Evolutionary conservation across 1,139 yeast genomes (phyloP), one percentile per base, ranked within the genome.

Genomic region (Nakaseomyces delphensis): DNA sequence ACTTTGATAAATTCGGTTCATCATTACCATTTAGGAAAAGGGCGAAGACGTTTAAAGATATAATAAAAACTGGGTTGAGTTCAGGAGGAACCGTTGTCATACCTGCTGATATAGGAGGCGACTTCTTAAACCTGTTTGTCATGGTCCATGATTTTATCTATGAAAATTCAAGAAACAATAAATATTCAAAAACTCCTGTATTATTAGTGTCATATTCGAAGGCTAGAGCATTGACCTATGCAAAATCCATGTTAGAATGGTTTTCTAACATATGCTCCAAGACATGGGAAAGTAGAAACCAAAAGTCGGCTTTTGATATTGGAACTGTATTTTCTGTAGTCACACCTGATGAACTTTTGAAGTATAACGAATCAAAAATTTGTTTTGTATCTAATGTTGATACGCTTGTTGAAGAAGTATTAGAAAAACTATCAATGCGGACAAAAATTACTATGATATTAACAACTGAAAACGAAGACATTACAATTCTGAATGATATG

Each of bases 211-310:
- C 95, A 3, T 81, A 80, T 55, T 81, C 89, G 1, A 95, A 94
- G 15, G 76, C 86, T 1, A 79, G 91, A 56, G 74, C 84, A 2
- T 65, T 91, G 49, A 74, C 83, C 31, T 86, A 83, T 59, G 96
- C 96, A 0, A 77, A 87, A 15, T 82, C 86, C 45, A 83, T 91
- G 79, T 65, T 89, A 20, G 98, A 93, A 65, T 93, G 97, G 97
- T 83, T 91, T 91, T 79, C 94, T 0, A 75, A 89, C 1, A 73
- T 78, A 21, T 73, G 87, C 36, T 74, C 85, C 27, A 81, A 83
- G 52, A 83, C 80, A 42, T 86, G 96, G 91, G 95, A 85, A 52
- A 67, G 72, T 9, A 72, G 77, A 50, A 79, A 59, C 36, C 56
- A 77, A 43, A 75, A 76, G 44, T 75, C 83, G 2, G 96, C 96